Conservation (phyloP, 2,329 filamentous ascomycete genomes). For the Paraphoma chrysanthemicola region DNA sequence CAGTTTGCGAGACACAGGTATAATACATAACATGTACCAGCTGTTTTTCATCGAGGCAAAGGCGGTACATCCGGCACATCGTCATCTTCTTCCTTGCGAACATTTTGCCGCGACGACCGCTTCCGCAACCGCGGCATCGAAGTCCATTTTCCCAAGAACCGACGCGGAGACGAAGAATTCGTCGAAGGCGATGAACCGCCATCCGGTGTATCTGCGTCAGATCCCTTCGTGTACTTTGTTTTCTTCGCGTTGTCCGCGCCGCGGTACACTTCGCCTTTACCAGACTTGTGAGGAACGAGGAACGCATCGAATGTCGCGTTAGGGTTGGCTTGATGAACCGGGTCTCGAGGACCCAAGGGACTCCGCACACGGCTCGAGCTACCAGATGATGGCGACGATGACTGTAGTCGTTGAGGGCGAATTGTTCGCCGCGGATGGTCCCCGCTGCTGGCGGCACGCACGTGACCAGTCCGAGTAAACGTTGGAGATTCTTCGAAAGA, state of each 20-base stretch:
- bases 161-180: not conserved
- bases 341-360: slow-evolving; percentile 8
- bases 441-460: slow-evolving; percentile 11
- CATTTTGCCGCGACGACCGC: not conserved
- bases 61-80: not conserved
- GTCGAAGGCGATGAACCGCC: not conserved
- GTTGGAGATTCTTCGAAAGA: not conserved
- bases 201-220: not conserved
- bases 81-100: not conserved
- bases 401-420: not conserved
- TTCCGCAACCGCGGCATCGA: not conserved
- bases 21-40: not conserved
- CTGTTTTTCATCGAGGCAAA: not conserved
- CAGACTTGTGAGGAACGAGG: slow-evolving; percentile 30
- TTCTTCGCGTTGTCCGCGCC: slow-evolving; percentile 17
- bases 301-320: slow-evolving; percentile 35
- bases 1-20: not conserved
- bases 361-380: slow-evolving; percentile 16
- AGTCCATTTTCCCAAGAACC: not conserved
- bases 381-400: not conserved
- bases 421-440: slow-evolving; percentile 12
- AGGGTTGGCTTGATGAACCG: slow-evolving; percentile 12
- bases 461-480: not conserved
- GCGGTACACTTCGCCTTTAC: slow-evolving; percentile 32
- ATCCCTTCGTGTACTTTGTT: not conserved